phyloP scores from a whole-genome alignment of 2,329 filamentous ascomycete genomes.

The Monosporascus sp. region DNA sequence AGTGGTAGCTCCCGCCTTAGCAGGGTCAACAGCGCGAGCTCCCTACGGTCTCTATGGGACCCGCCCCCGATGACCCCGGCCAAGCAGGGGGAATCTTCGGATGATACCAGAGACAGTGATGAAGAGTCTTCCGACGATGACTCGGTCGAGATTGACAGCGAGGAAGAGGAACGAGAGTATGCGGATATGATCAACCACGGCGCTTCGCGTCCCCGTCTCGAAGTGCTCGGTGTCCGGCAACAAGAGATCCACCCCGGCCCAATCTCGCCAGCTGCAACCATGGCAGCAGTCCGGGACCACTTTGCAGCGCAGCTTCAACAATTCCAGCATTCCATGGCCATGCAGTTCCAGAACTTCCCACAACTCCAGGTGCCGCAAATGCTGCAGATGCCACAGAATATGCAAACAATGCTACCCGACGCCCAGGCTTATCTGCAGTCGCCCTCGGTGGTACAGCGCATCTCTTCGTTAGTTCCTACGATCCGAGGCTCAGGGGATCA shows the following conservation, averaged over 20 bases:
- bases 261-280: constrained; percentile 55
- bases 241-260: constrained; percentile 31
- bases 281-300: constrained; percentile 69
- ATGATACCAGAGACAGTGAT: constrained; percentile 29
- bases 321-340: constrained; percentile 65
- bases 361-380: constrained; percentile 62
- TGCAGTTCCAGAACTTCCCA: constrained; percentile 61
- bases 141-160: constrained; percentile 34
- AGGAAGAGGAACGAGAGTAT: constrained; percentile 36
- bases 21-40: constrained; percentile 61
- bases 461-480: constrained; percentile 68
- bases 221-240: constrained; percentile 15
- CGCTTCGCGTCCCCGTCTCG: constrained; percentile 13
- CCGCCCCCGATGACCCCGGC: constrained; percentile 33
- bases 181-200: constrained; percentile 32
- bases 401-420: constrained; percentile 56
- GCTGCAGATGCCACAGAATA: constrained; percentile 45
- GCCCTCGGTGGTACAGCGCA: constrained; percentile 61
- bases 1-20: constrained; percentile 59
- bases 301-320: constrained; percentile 69
- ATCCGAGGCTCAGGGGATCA: constrained; percentile 42
- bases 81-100: constrained; percentile 32
- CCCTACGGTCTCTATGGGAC: constrained; percentile 64
- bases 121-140: constrained; percentile 29
- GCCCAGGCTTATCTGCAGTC: constrained; percentile 64